Base-by-base conservation (phyloP, 2,329 filamentous ascomycete genomes). In the Cladophialophora exuberans region DNA sequence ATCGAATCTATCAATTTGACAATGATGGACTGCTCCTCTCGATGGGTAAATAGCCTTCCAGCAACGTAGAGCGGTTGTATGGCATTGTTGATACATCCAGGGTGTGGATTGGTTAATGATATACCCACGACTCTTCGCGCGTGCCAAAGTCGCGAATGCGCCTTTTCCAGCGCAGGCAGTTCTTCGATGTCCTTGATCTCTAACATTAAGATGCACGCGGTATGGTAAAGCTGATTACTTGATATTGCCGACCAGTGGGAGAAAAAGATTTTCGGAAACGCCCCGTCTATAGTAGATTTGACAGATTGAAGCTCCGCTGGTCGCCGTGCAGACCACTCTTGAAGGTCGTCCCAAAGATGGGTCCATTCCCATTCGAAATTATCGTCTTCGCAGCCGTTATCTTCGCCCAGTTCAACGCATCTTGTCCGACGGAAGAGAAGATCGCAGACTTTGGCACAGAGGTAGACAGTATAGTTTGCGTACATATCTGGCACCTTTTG, bases 41-140 rank as follows among this genome's bases (percentile, higher is more conserved):
- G 70, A 66, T 84, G 81, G 50, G 76, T 83, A 36, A 84, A 72
- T 0, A 82, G 66, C 30, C 75, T 72, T 0, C 80, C 82, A 0
- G 82, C 81, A 10, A 84, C 72, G 76, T 79, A 83, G 0, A 83
- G 69, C 1, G 81, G 81, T 57, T 83, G 81, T 3, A 83, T 79
- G 3, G 80, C 79, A 62, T 84, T 83, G 57, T 80, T 83, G 28
- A 82, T 62, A 57, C 78, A 81, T 2, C 80, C 81, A 9, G 78
- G 73, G 53, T 84, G 80, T 3, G 76, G 76, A 54, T 84, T 84
- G 2, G 80, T 75, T 10, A 79, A 62, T 0, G 80, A 82, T 18
- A 83, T 83, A 2, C 79, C 81, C 53, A 79, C 82, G 26, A 83
- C 76, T 11, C 76, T 73, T 53, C 77, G 76, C 1, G 79, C 81